Percentiles rank a stretch among this genome's conserved stretches.
Evolutionary conservation across 495 filamentous ascomycete genomes (phyloP).

Genomic region (Lophiostoma macrostomum): DNA sequence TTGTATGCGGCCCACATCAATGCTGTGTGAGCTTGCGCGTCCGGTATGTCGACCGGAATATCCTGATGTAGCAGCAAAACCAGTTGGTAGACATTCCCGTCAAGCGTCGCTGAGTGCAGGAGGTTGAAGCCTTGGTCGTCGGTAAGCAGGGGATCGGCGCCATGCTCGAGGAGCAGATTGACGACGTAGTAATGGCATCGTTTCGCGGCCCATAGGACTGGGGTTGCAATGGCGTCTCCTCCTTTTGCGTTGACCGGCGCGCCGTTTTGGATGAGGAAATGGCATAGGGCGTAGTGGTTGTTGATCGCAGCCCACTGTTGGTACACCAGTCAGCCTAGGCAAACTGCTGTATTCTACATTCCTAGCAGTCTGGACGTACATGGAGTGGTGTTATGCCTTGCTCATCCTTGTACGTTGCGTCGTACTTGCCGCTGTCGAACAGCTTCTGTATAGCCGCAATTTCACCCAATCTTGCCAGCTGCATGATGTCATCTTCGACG

Average conservation of each 20-base stretch:
- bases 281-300: slow-evolving; percentile 94
- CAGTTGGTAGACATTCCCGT: slow-evolving; percentile 93
- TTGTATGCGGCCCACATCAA: slow-evolving; percentile 99
- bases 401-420: slow-evolving; percentile 76
- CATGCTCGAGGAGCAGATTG: slow-evolving; percentile 75
- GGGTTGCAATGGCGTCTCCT: slow-evolving; percentile 88
- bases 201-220: slow-evolving; percentile 95
- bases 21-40: slow-evolving; percentile 83
- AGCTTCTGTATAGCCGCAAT: slow-evolving; percentile 82
- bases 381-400: slow-evolving; percentile 94
- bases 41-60: slow-evolving; percentile 85
- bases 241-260: slow-evolving; percentile 93
- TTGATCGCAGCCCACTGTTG: slow-evolving; percentile 99
- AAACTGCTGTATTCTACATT: background rate
- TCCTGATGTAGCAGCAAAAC: slow-evolving; percentile 84
- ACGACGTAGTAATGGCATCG: slow-evolving; percentile 86
- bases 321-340: slow-evolving; percentile 11
- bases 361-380: slow-evolving; percentile 52
- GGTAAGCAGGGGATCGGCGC: slow-evolving; percentile 82
- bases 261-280: slow-evolving; percentile 84
- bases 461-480: slow-evolving; percentile 85
- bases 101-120: slow-evolving; percentile 92
- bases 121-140: slow-evolving; percentile 96
- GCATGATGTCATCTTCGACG: slow-evolving; percentile 87
- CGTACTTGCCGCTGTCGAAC: slow-evolving; percentile 75